Evolutionary conservation across 176 grass and related monocot species (phyloP).

Genomic region (Zea mays): Zm-B73-REFERENCE-NAM-5.0 NC_050101.1:179189001-179189500

Average conservation of each 20-base stretch:
- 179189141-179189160: neutral
- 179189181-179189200: slow-evolving; percentile 78
- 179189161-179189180: neutral
- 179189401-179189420: neutral
- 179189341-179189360: slow-evolving; percentile 32
- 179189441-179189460: neutral
- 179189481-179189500: neutral
- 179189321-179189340: slow-evolving; percentile 37
- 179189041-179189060: neutral
- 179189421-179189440: neutral
- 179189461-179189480: neutral
- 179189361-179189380: neutral
- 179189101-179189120: neutral
- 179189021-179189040: neutral
- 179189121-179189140: neutral
- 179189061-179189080: neutral
- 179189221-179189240: slow-evolving; percentile 80
- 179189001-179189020: neutral
- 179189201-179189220: slow-evolving; percentile 92
- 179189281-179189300: slow-evolving; percentile 46
- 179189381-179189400: no score
- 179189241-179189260: no score
- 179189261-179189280: slow-evolving; percentile 48
- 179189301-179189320: no score
- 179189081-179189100: neutral